Evolutionary conservation across 1,139 yeast genomes (phyloP).

Genomic region (Nadsonia commutata): DNA sequence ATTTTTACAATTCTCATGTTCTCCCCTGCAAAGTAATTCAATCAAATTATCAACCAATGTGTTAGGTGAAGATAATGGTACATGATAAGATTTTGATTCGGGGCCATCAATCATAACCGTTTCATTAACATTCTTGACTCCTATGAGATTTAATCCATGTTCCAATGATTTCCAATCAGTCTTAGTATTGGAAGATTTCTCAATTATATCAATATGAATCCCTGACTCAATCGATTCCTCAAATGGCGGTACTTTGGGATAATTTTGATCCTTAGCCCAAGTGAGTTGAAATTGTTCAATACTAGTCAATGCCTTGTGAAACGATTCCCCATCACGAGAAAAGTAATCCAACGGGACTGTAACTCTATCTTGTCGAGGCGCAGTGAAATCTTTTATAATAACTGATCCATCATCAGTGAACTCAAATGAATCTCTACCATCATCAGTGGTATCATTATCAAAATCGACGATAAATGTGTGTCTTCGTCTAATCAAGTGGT

Average conservation of each 20-base stretch:
- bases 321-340: slow-evolving; percentile 1
- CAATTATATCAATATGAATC: slow-evolving; percentile 14
- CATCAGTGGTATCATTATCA: slow-evolving; percentile 10
- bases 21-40: neutral
- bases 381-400: slow-evolving; percentile 8
- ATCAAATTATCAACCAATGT: slow-evolving; percentile 1
- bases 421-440: slow-evolving; percentile 5
- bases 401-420: slow-evolving; percentile 7
- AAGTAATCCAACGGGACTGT: slow-evolving; percentile 12
- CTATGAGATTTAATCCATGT: slow-evolving; percentile 4
- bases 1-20: neutral
- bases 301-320: slow-evolving; percentile 3
- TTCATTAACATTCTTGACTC: slow-evolving; percentile 3
- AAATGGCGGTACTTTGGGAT: slow-evolving; percentile 15
- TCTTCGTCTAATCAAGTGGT: slow-evolving; percentile 12
- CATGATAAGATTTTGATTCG: slow-evolving; percentile 13
- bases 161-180: neutral
- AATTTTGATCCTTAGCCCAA: slow-evolving; percentile 13
- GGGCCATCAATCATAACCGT: slow-evolving; percentile 12
- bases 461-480: slow-evolving; percentile 15
- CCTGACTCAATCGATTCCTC: slow-evolving; percentile 18
- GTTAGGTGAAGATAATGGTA: slow-evolving; percentile 1
- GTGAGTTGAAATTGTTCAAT: slow-evolving; percentile 12
- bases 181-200: neutral
- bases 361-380: slow-evolving; percentile 15